These are phyloP conservation scores for Candida berthetii DNA, from an alignment of 805 yeast genomes.

Conservation along the genomic window DNA sequence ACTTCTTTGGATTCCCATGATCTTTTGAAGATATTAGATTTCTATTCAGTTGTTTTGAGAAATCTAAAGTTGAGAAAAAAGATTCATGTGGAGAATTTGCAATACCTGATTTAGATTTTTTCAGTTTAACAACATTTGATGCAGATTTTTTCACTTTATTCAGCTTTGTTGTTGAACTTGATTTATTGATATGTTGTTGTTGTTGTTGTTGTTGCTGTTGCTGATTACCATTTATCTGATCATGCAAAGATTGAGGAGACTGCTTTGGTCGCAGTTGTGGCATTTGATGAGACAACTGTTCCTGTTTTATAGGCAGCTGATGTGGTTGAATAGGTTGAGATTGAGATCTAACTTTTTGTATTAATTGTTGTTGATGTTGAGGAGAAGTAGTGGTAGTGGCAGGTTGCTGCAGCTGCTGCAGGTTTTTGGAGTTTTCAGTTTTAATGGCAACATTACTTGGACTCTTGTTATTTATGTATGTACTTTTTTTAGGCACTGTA, in stretches of 20 bases:
- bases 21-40: background rate
- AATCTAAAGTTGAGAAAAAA: conserved; percentile 18
- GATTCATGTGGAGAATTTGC: conserved; percentile 4
- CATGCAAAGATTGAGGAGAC: background rate
- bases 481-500: background rate
- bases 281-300: too few relatives aligned
- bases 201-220: background rate
- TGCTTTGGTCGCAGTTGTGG: conserved; percentile 11
- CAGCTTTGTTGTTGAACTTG: conserved; percentile 16
- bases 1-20: background rate
- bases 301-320: background rate
- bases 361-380: background rate
- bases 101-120: conserved; percentile 11
- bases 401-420: too few relatives aligned
- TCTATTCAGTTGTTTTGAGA: conserved; percentile 11
- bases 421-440: background rate
- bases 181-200: conserved; percentile 3
- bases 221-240: background rate
- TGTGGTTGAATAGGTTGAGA: background rate
- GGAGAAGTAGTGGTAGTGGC: background rate
- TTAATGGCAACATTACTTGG: background rate
- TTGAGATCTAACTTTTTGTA: background rate
- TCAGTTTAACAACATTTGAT: conserved; percentile 6
- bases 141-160: conserved; percentile 14
- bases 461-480: background rate